Base-by-base conservation (phyloP, 148 eudicot species). In the Nyssa sinensis region DNA sequence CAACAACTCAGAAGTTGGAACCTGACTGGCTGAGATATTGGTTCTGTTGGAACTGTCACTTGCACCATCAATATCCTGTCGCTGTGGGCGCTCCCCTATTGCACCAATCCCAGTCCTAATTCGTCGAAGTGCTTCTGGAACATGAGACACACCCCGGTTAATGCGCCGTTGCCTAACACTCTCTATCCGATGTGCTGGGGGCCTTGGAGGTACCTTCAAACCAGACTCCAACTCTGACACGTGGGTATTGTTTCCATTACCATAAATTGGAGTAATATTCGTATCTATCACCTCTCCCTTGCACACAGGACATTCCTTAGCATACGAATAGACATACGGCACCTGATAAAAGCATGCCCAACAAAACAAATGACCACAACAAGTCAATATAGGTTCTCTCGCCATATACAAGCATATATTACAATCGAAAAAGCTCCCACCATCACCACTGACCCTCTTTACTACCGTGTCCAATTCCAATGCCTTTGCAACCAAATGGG, bases 331-430 rank as follows among this genome's bases (percentile, higher is more conserved):
- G 7, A 79, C 74, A 34, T 59, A 77, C 7, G 88, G 82, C 78
- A 86, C 70, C 53, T 69, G 80, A 70, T 77, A 86, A 63, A 86
- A 88, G 78, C 92, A 88, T 31, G 80, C 71, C 92, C 92, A 88
- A 67, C 92, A 88, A 51, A 84, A 86, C 84, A 88, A 82, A 75
- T 88, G 90, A 17, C 92, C 90, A 37, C 92, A 88, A 62, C 85
- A 79, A 24, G 92, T 88, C 73, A 88, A 51, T 59, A 88, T 66
- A 12, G 92, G 92, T 37, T 88, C 90, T 28, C 51, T 81, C 17
- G 90, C 88, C 76, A 81, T 34, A 5, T 72, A 83, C 79, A 88
- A 79, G 72, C 92, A 88, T 49, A 84, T 76, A 60, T 86, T 82
- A 58, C 92, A 88, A 72, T 88, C 90, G 53, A 74, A 88, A 67